Evolutionary conservation across 2,329 filamentous ascomycete species (phyloP).

Genomic region (Uncinocarpus reesii): DNA sequence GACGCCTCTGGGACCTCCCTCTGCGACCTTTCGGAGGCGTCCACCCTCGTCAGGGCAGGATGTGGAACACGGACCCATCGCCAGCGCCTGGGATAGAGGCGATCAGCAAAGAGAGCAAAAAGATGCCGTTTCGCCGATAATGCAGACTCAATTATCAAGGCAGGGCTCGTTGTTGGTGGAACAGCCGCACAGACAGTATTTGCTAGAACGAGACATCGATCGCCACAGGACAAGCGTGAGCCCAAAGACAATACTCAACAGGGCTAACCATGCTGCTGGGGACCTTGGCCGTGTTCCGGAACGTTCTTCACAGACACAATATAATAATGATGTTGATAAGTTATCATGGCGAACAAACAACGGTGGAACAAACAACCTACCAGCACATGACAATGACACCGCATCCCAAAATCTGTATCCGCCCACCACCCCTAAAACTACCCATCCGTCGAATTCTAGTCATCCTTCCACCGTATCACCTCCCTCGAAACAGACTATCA

Average conservation of each 20-base stretch:
- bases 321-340: not conserved
- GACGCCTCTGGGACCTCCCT: constrained; percentile 38
- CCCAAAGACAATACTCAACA: constrained; percentile 49
- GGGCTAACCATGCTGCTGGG: not conserved
- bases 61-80: constrained; percentile 25
- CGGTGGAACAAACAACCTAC: not conserved
- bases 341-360: constrained; percentile 10
- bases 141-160: constrained; percentile 24
- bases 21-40: constrained; percentile 26
- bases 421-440: constrained; percentile 14
- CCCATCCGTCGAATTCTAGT: constrained; percentile 12
- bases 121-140: constrained; percentile 24
- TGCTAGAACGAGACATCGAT: constrained; percentile 49
- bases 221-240: constrained; percentile 65
- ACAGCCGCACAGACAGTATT: constrained; percentile 26
- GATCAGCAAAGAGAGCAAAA: constrained; percentile 22
- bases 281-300: constrained; percentile 3
- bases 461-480: constrained; percentile 14
- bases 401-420: constrained; percentile 11
- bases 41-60: constrained; percentile 32
- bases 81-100: constrained; percentile 24
- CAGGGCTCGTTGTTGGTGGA: constrained; percentile 35
- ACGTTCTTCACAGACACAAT: constrained; percentile 1
- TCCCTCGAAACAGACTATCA: constrained; percentile 7
- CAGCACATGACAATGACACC: not conserved